Conservation (phyloP, 2,329 filamentous ascomycete genomes). For the Plectosphaerella sp. region DNA sequence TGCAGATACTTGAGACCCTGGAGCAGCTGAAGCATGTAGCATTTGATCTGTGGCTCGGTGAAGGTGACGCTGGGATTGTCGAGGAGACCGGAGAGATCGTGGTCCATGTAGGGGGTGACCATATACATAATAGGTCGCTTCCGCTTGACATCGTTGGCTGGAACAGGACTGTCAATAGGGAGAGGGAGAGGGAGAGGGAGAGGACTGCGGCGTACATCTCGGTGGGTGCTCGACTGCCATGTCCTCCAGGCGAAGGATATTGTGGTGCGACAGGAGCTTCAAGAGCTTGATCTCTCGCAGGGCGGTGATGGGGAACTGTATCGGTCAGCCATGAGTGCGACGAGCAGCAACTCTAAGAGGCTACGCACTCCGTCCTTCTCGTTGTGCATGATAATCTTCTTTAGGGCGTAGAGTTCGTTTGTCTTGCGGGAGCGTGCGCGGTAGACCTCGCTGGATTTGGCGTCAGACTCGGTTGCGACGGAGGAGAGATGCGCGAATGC, state of each 20-base stretch:
- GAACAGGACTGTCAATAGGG: background rate
- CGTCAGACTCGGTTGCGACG: too few species aligned
- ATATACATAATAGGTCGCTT: constrained; percentile 92
- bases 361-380: constrained; percentile 84
- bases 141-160: constrained; percentile 61
- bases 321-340: constrained; percentile 5
- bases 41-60: constrained; percentile 90
- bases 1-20: constrained; percentile 89
- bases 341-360: background rate
- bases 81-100: constrained; percentile 93
- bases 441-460: constrained; percentile 68
- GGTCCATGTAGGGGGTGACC: constrained; percentile 98
- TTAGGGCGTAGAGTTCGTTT: constrained; percentile 76
- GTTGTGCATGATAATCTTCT: constrained; percentile 99
- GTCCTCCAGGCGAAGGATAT: constrained; percentile 82
- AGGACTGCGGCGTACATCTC: constrained; percentile 48
- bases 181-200: background rate
- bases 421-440: constrained; percentile 76
- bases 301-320: constrained; percentile 90
- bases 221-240: constrained; percentile 86
- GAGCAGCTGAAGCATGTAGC: constrained; percentile 91
- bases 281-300: constrained; percentile 96
- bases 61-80: constrained; percentile 91
- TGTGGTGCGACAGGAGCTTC: constrained; percentile 88
- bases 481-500: background rate